A percentile compares a stretch with the other conserved stretches of the same genome.
Conservation (phyloP, 345 rosid species). For the Cochlearia excelsa region DNA sequence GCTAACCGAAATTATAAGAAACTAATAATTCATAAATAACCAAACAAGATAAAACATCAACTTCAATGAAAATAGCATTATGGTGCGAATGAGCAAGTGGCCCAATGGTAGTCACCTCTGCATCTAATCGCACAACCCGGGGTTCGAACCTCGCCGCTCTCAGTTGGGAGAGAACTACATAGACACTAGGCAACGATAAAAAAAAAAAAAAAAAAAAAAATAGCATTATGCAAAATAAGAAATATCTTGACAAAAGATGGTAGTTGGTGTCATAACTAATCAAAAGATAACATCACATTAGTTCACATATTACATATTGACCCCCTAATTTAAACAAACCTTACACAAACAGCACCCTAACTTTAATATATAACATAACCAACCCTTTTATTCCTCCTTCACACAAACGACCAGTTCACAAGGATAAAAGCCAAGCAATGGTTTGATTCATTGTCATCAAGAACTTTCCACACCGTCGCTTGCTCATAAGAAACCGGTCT, state of each 20-base stretch:
- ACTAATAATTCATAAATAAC: not conserved
- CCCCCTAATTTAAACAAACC: slow-evolving; percentile 18
- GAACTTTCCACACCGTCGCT: slow-evolving; percentile 86
- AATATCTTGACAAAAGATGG: not conserved
- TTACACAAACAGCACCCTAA: slow-evolving; percentile 22
- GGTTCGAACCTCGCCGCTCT: too few relatives aligned
- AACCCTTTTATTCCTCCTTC: not conserved
- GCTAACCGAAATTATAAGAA: too few relatives aligned
- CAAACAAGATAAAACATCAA: not conserved
- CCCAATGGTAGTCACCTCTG: too few relatives aligned
- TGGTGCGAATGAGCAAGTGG: too few relatives aligned
- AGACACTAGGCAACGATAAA: too few relatives aligned
- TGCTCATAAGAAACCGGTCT: slow-evolving; percentile 86
- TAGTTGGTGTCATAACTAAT: slow-evolving; percentile 8
- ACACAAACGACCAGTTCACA: slow-evolving; percentile 78
- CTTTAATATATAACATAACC: slow-evolving; percentile 21
- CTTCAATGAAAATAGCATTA: too few relatives aligned
- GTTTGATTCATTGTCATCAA: slow-evolving; percentile 62
- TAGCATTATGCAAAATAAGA: not conserved
- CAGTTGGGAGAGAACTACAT: too few relatives aligned
- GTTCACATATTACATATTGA: slow-evolving; percentile 6
- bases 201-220: too few relatives aligned
- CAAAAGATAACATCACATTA: slow-evolving; percentile 10
- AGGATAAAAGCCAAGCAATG: slow-evolving; percentile 87
- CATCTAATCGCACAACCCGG: too few relatives aligned